Percentiles rank a stretch among this genome's conserved stretches.
Evolutionary conservation across 1,139 yeast species (phyloP).

Genomic region (Saccharomyces hybrid): DNA sequence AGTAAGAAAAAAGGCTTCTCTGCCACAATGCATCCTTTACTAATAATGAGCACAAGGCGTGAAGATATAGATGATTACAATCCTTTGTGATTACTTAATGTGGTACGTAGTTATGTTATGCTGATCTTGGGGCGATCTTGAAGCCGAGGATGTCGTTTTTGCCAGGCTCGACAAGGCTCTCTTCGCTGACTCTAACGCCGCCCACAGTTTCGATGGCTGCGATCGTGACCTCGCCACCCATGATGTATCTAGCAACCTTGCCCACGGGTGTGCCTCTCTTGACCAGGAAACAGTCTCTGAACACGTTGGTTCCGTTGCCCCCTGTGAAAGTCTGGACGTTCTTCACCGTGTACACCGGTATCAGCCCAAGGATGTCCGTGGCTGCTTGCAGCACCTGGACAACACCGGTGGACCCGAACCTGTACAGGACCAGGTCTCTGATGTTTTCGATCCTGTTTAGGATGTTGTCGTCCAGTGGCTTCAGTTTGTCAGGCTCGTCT

Average conservation of each 20-base stretch:
- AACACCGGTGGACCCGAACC: conserved; percentile 96
- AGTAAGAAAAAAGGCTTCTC: neutral
- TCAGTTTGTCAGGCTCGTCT: conserved; percentile 72
- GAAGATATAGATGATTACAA: neutral
- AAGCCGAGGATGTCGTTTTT: conserved; percentile 81
- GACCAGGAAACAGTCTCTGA: conserved; percentile 80
- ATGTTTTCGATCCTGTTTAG: conserved; percentile 70
- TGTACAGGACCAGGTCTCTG: conserved; percentile 78
- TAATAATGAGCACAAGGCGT: neutral
- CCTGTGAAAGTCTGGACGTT: conserved; percentile 79
- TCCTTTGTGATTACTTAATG: neutral
- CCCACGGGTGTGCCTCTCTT: conserved; percentile 80
- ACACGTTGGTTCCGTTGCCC: conserved; percentile 54
- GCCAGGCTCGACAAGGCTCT: conserved; percentile 64
- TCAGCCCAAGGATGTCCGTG: conserved; percentile 52
- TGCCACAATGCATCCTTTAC: neutral
- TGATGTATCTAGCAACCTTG: conserved; percentile 70
- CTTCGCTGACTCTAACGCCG: conserved; percentile 76
- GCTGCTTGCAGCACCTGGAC: conserved; percentile 84
- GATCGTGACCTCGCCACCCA: conserved; percentile 86
- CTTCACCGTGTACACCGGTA: conserved; percentile 88
- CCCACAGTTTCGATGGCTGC: conserved; percentile 90
- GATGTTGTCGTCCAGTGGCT: conserved; percentile 72
- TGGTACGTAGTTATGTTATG: neutral
- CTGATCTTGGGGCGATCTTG: conserved; percentile 57